A percentile compares a stretch with the other conserved stretches of the same genome.
Conservation (phyloP, 148 eudicot genomes). For the Amaranthus cruentus region DNA sequence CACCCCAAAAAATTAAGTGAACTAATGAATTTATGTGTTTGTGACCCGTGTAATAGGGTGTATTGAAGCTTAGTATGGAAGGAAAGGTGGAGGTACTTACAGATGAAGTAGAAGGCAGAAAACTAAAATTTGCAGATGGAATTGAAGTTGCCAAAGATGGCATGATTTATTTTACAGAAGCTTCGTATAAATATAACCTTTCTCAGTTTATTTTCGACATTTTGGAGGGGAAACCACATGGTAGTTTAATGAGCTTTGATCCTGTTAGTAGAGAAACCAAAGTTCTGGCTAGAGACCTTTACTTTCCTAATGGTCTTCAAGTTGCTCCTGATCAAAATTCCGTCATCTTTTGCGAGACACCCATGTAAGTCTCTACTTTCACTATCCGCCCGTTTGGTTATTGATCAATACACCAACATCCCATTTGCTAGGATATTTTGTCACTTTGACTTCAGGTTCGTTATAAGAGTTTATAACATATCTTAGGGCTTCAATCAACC, state of each 20-base stretch:
- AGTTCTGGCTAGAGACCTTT: constrained; percentile 42
- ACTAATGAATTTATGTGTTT: not conserved
- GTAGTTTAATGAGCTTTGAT: constrained; percentile 60
- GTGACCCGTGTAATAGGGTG: constrained; percentile 36
- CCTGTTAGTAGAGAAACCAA: constrained; percentile 43
- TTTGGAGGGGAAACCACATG: constrained; percentile 52
- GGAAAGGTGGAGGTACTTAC: constrained; percentile 42
- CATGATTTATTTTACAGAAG: constrained; percentile 65
- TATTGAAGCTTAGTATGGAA: constrained; percentile 39
- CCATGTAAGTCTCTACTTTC: constrained; percentile 30
- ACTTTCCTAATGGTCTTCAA: constrained; percentile 64
- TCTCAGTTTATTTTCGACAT: constrained; percentile 12
- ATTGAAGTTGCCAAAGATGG: constrained; percentile 62
- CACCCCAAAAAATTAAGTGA: too few relatives aligned
- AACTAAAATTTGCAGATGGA: constrained; percentile 51
- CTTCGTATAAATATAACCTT: constrained; percentile 41
- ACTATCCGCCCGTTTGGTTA: too few relatives aligned
- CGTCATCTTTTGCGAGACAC: constrained; percentile 53
- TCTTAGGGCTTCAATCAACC: too few relatives aligned
- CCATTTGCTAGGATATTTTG: too few relatives aligned
- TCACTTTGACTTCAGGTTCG: too few relatives aligned
- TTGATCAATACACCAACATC: too few relatives aligned
- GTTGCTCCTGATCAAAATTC: constrained; percentile 51
- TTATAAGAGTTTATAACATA: too few relatives aligned
- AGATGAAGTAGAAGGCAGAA: constrained; percentile 55